A percentile compares a stretch with the other conserved stretches of the same genome.
These are phyloP conservation scores for Claviceps digitariae DNA, from an alignment of 2,329 filamentous ascomycete genomes.

Conservation along the genomic window DNA sequence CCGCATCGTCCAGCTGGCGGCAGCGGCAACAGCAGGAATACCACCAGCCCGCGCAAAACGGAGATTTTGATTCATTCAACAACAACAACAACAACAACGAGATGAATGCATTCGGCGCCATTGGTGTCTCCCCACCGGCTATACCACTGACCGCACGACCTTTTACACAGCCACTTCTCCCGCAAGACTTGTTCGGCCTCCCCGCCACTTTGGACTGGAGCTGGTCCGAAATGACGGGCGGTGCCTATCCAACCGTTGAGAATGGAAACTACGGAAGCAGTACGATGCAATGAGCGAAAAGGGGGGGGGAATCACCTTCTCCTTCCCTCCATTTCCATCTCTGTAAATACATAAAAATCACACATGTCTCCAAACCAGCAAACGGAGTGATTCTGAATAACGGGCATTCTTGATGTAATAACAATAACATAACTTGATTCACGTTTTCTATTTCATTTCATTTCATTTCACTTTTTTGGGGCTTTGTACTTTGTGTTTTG, in stretches of 20 bases:
- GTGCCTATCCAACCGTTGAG: constrained; percentile 48
- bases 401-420: no score
- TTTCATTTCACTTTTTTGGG: background rate
- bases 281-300: background rate
- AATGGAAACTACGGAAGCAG: constrained; percentile 36
- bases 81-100: constrained; percentile 16
- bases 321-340: no score
- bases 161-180: constrained; percentile 78
- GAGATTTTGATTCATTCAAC: constrained; percentile 30
- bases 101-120: constrained; percentile 29
- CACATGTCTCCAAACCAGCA: no score
- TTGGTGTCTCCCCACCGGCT: constrained; percentile 9
- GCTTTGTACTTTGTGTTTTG: no score
- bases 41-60: constrained; percentile 22
- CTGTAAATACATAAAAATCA: background rate
- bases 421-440: no score
- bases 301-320: no score
- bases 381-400: no score
- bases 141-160: constrained; percentile 11
- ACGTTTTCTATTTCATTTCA: no score
- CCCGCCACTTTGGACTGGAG: constrained; percentile 94
- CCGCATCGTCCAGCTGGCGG: constrained; percentile 22
- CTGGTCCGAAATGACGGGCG: constrained; percentile 56
- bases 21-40: constrained; percentile 30
- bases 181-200: constrained; percentile 89